Evolutionary conservation across 345 rosid genomes (phyloP), one percentile per base, ranked within the genome.

Genomic region (Acer negundo): DNA sequence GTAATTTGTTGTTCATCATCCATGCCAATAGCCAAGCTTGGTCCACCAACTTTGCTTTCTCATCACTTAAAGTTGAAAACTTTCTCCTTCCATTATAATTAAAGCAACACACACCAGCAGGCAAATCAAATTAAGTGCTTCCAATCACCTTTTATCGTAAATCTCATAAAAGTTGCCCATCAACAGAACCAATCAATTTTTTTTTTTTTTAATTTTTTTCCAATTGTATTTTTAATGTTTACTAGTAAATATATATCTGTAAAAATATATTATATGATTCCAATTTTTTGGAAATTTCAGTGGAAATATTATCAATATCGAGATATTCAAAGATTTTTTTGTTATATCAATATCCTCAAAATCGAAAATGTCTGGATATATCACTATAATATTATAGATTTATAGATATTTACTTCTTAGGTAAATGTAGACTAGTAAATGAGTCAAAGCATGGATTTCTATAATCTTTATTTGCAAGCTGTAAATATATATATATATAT

Each of bases 21-120:
- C 61, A 65, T 65, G 63, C 42, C n/a, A n/a, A n/a, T n/a, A n/a
- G n/a, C n/a, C 42, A 42, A 12, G 28, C 40, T 63, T 63, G 67
- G 40, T 10, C 11, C 51, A 35, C 23, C 49, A 23, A 23, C 68
- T 24, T 73, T 73, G 67, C 68, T 73, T 73, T 73, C 56, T 16
- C 47, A 23, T 42, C 38, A 73, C 67, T 73, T 61, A 59, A 73
- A 73, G 58, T 58, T 61, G 23, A 15, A n/a, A 58, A 31, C 53
- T 61, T 40, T 23, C 44, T 16, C 44, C 67, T 42, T 73, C 13
- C 67, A 73, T 2, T 53, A 62, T 62, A 16, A 61, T 62, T 62
- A 73, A 73, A 44, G 64, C 16, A 20, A 28, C 19, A 46, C 10
- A 15, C 62, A 47, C 59, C 26, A 47, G 56, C 28, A 22, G 66